Base-by-base conservation (phyloP, 139 green algal species). In the Tetradesmus lagerheimii region DNA sequence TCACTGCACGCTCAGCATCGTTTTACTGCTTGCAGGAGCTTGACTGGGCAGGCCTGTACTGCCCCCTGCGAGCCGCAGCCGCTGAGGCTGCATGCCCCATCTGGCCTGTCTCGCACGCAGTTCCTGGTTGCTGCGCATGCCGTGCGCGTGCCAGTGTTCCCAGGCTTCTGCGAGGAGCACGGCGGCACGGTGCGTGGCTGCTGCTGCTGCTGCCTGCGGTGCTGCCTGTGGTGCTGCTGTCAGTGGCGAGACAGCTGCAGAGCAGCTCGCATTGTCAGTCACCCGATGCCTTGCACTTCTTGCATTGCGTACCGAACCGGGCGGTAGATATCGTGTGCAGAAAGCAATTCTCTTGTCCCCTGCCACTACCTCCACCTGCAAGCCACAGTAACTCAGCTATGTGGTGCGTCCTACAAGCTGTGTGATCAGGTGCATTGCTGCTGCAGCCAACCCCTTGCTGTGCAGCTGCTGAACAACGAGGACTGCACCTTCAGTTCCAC, bases 51-150 rank as follows among this genome's bases (percentile, higher is more conserved):
- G 23, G 50, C 88, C 6, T 88, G 78, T 25, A 89, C 88, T 14
- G 87, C 93, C 27, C 92, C 95, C 0, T 95, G 93, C 53, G 93
- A 97, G 86, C 96, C 96, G 1, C 90, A 93, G 2, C 91, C 96
- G 0, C 88, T 97, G 31, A 88, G 89, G 2, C 92, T 95, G 18
- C 91, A 80, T 12, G 64, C 89, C 0, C 91, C 94, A 45, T 94
- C 93, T 1, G 96, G 96, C 0, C 79, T 98, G 0, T 94, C 92
- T 0, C 89, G 96, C 0, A 91, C 93, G 0, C 96, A 98, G 90
- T 93, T 97, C 66, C 71, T 98, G 41, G 75, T 97, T 16, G 94
- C 94, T 0, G 80, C 93, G 0, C 96, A 97, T 64, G 94, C 96
- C 0, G 41, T 96, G 6, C 91, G 92, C 47, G 20, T 97, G 20